phyloP scores from a whole-genome alignment of 2,329 filamentous ascomycete species.

The Fusarium chaquense region DNA sequence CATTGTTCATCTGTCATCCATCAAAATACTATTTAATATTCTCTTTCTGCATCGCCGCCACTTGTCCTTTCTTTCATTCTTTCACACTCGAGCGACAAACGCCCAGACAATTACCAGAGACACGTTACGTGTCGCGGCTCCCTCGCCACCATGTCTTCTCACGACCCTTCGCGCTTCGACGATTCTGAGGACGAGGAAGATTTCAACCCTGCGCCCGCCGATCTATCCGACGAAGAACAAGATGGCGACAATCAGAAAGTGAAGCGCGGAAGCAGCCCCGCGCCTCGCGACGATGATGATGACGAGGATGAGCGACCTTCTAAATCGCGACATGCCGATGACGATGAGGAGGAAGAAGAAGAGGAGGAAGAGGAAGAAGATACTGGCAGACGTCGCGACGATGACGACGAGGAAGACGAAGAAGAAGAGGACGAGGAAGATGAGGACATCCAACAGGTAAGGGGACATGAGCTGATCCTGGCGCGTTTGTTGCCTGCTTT shows the following conservation, averaged over 20 bases:
- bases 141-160: slow-evolving; percentile 58
- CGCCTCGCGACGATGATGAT: slow-evolving; percentile 50
- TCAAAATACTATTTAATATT: slow-evolving; percentile 28
- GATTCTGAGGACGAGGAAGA: slow-evolving; percentile 84
- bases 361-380: slow-evolving; percentile 54
- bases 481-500: slow-evolving; percentile 6
- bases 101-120: slow-evolving; percentile 10
- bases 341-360: slow-evolving; percentile 54
- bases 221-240: slow-evolving; percentile 73
- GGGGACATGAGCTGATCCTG: slow-evolving; percentile 1
- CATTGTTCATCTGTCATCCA: slow-evolving; percentile 39
- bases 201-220: slow-evolving; percentile 85
- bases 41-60: slow-evolving; percentile 1
- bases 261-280: slow-evolving; percentile 58
- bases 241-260: slow-evolving; percentile 55
- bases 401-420: slow-evolving; percentile 66
- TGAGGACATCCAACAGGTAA: slow-evolving; percentile 75
- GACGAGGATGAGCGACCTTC: slow-evolving; percentile 54
- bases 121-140: slow-evolving; percentile 39
- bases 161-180: slow-evolving; percentile 63
- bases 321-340: slow-evolving; percentile 54
- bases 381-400: slow-evolving; percentile 52
- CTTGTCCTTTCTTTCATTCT: slow-evolving; percentile 16
- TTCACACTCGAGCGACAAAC: slow-evolving; percentile 6
- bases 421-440: slow-evolving; percentile 73